Evolutionary conservation across 1,139 yeast species (phyloP).

Genomic region (Debaryomyces udenii): DNA sequence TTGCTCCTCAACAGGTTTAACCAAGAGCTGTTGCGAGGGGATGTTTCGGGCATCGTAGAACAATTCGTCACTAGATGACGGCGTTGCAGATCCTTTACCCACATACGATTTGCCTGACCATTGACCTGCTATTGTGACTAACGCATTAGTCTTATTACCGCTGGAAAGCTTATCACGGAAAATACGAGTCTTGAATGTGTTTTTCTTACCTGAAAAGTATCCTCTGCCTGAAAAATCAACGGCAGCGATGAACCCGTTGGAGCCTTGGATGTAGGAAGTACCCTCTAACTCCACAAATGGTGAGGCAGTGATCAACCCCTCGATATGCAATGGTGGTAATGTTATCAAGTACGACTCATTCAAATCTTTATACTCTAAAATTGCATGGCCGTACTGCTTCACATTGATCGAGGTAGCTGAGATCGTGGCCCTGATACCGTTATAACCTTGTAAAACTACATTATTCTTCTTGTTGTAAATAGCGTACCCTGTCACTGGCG

Average conservation of each 20-base stretch:
- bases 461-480: slow-evolving; percentile 72
- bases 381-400: slow-evolving; percentile 90
- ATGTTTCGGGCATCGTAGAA: slow-evolving; percentile 71
- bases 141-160: slow-evolving; percentile 58
- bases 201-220: slow-evolving; percentile 94
- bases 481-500: slow-evolving; percentile 90
- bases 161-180: slow-evolving; percentile 56
- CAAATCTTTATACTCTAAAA: slow-evolving; percentile 60
- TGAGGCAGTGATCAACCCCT: slow-evolving; percentile 85
- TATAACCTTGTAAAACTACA: slow-evolving; percentile 79
- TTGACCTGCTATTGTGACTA: slow-evolving; percentile 83
- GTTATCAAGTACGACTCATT: slow-evolving; percentile 78
- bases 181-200: slow-evolving; percentile 84
- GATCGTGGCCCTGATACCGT: slow-evolving; percentile 83
- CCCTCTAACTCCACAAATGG: slow-evolving; percentile 93
- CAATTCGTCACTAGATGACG: slow-evolving; percentile 43
- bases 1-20: slow-evolving; percentile 80
- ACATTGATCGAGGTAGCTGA: slow-evolving; percentile 78
- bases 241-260: slow-evolving; percentile 73
- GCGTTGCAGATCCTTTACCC: slow-evolving; percentile 43
- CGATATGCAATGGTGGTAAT: slow-evolving; percentile 95
- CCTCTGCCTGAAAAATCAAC: slow-evolving; percentile 92
- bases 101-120: slow-evolving; percentile 80
- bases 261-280: slow-evolving; percentile 75
- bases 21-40: slow-evolving; percentile 59